Percentiles rank a stretch among this genome's conserved stretches.
Evolutionary conservation across 306 rosid genomes (phyloP).

Genomic region (Trichosanthes truncata): DNA sequence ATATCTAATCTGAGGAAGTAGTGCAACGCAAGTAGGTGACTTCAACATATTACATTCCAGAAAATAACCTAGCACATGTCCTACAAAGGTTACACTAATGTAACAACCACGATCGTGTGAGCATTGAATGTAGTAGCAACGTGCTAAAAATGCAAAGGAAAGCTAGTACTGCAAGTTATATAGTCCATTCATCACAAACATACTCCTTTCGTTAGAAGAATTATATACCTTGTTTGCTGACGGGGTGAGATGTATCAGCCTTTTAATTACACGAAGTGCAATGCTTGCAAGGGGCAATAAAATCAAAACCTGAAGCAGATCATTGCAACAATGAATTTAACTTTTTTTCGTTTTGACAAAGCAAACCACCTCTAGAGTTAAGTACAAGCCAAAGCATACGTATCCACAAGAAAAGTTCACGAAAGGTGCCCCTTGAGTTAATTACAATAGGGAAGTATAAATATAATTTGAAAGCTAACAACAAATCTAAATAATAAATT

Average conservation of each 20-base stretch:
- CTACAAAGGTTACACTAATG: not conserved
- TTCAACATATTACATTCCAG: not conserved
- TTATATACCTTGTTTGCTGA: conserved; percentile 56
- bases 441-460: not conserved
- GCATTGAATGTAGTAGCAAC: not conserved
- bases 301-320: conserved; percentile 58
- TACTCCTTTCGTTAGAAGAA: not conserved
- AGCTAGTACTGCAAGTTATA: not conserved
- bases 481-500: not conserved
- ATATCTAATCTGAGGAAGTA: not conserved
- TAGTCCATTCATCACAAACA: not conserved
- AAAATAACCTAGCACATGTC: not conserved
- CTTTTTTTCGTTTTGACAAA: not conserved
- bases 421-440: not conserved
- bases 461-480: not conserved
- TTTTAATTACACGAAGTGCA: conserved; percentile 61
- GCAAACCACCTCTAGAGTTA: not conserved
- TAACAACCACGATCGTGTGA: not conserved
- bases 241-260: conserved; percentile 77
- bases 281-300: conserved; percentile 69
- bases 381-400: not conserved
- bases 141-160: not conserved
- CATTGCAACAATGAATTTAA: conserved; percentile 1
- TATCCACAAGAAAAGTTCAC: not conserved
- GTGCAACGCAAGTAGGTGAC: not conserved